Base-by-base conservation (phyloP, 1,284 basidiomycete genomes). In the Sporisorium graminicola region DNA sequence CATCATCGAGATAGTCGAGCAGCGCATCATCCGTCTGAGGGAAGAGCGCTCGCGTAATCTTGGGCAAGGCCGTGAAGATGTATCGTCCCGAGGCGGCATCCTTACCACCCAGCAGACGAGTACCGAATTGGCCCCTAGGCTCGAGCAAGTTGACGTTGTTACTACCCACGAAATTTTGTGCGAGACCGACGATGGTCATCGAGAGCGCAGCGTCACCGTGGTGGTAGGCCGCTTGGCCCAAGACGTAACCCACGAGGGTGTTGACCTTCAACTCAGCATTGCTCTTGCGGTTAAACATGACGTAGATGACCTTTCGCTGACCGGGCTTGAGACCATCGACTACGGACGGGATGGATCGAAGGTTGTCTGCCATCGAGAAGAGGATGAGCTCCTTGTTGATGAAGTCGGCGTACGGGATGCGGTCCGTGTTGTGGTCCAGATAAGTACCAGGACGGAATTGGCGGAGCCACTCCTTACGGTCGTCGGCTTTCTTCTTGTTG, bases 281-380 rank as follows among this genome's bases (percentile, higher is more conserved):
- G 74, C 98, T 87, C 77, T 98, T 98, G 71, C 94, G 91, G 87
- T 94, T 96, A 89, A 98, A 99, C 87, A 93, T 95, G 79, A 89
- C 93, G 89, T 93, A 99, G 37, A 99, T 90, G 60, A 99, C 94
- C 86, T 99, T 99, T 60, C 97, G 90, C 86, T 99, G 97, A 86
- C 95, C 96, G n/a, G 97, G 97, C 87, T 99, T 99, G 76, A 99
- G 88, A 37, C 97, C 97, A 85, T 99, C 97, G 6, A 92, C 91
- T 16, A 94, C 90, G 9, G 78, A 82, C 1, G 0, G 93, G 94
- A 20, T 97, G 94, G 79, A 99, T 95, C 20, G 96, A 95, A 81
- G 94, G 94, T 80, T 98, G 86, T 99, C 97, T 5, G 97, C 97
- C 94, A 99, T 98, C 2, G 96, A 99, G 90, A 99, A 99, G 29